Conservation (phyloP, 1,139 yeast species). For the Kluyveromyces sp. region DNA sequence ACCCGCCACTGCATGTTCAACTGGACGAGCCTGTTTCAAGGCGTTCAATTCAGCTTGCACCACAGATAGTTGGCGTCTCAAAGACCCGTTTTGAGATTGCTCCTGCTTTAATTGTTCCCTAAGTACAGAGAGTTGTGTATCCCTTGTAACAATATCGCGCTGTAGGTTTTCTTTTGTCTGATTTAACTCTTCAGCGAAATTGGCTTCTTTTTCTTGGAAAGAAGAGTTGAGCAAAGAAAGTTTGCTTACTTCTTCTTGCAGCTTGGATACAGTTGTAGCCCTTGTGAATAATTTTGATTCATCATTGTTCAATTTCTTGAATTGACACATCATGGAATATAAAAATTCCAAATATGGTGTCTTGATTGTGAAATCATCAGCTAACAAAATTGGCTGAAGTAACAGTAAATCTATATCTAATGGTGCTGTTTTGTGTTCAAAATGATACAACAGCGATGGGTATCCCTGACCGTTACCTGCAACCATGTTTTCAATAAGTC, state of each 20-base stretch:
- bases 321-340: conserved; percentile 72
- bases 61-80: background rate
- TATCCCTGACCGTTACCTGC: conserved; percentile 24
- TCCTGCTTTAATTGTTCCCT: conserved; percentile 3
- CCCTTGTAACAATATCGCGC: background rate
- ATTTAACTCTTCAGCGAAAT: conserved; percentile 13
- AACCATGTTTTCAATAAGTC: conserved; percentile 47
- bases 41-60: background rate
- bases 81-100: background rate
- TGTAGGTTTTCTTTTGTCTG: conserved; percentile 4
- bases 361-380: conserved; percentile 76
- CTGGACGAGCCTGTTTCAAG: background rate
- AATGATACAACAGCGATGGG: conserved; percentile 26
- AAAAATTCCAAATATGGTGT: conserved; percentile 86
- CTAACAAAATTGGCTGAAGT: conserved; percentile 77
- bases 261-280: conserved; percentile 22
- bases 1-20: background rate
- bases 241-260: conserved; percentile 2
- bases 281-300: conserved; percentile 35
- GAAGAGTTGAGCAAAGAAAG: conserved; percentile 1
- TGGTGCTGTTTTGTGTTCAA: conserved; percentile 19
- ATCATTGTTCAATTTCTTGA: conserved; percentile 43
- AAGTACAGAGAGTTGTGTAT: conserved; percentile 1
- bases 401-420: conserved; percentile 66
- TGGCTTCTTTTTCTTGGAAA: conserved; percentile 9